A percentile compares a stretch with the other conserved stretches of the same genome.
phyloP scores from a whole-genome alignment of 805 yeast genomes.

The Saturnispora sanitii region DNA sequence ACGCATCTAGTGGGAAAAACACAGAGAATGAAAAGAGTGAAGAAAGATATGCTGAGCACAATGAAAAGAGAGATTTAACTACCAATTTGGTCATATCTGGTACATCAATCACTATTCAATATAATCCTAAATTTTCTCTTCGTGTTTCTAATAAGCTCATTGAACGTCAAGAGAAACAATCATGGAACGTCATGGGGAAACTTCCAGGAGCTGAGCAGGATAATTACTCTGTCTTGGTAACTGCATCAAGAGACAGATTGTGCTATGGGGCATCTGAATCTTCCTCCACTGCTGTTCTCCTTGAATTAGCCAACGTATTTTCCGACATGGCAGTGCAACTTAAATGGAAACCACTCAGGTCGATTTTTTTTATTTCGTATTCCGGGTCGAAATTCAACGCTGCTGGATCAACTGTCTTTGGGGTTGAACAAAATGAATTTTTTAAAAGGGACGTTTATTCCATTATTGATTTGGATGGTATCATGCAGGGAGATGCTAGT shows the following conservation, averaged over 20 bases:
- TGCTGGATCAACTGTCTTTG: constrained; percentile 80
- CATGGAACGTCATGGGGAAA: constrained; percentile 73
- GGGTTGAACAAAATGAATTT: constrained; percentile 44
- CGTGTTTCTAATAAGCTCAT: too few species aligned
- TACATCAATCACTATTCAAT: too few species aligned
- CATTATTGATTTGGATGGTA: constrained; percentile 66
- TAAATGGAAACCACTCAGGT: constrained; percentile 77
- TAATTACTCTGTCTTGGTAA: constrained; percentile 64
- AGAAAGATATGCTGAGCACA: constrained; percentile 18
- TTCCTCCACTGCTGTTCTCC: constrained; percentile 63
- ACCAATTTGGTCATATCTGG: too few species aligned
- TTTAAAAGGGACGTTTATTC: constrained; percentile 54
- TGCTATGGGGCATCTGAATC: constrained; percentile 65
- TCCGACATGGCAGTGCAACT: constrained; percentile 51
- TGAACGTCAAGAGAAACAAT: constrained; percentile 51
- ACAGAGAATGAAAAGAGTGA: constrained; percentile 27
- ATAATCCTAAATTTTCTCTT: too few species aligned
- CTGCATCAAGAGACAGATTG: constrained; percentile 68
- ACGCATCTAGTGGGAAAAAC: too few species aligned
- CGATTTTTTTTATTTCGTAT: constrained; percentile 74
- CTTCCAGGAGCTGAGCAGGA: constrained; percentile 74
- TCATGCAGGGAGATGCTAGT: constrained; percentile 44
- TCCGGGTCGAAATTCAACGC: constrained; percentile 72
- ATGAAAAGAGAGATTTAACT: constrained; percentile 31
- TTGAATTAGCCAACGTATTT: constrained; percentile 63